Conservation (phyloP, 2,329 filamentous ascomycete species). For the Trichophyton rubrum region DNA sequence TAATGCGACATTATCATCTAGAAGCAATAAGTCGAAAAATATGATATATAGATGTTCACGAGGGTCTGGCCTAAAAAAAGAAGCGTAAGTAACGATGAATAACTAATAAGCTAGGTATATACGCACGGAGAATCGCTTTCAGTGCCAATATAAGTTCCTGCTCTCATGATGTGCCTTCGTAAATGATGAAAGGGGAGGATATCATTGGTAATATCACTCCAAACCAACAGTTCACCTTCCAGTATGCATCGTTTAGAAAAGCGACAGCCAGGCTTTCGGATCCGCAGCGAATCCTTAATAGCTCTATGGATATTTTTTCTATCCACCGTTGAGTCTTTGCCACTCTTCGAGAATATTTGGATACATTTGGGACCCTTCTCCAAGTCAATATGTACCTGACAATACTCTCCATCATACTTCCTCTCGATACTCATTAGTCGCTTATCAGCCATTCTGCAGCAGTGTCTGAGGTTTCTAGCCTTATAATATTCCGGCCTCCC, state of each 20-base stretch:
- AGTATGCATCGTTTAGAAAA: slow-evolving; percentile 59
- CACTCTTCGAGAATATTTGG: slow-evolving; percentile 83
- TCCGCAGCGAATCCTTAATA: slow-evolving; percentile 51
- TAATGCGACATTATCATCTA: slow-evolving; percentile 44
- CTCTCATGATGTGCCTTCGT: slow-evolving; percentile 63
- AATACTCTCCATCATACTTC: slow-evolving; percentile 84
- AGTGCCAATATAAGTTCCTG: slow-evolving; percentile 56
- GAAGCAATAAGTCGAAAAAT: slow-evolving; percentile 47
- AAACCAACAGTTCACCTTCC: slow-evolving; percentile 73
- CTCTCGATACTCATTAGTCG: slow-evolving; percentile 60
- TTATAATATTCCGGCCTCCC: slow-evolving; percentile 54
- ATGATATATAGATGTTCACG: slow-evolving; percentile 49
- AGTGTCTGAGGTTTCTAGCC: slow-evolving; percentile 61
- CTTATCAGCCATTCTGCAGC: slow-evolving; percentile 49
- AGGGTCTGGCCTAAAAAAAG: slow-evolving; percentile 29
- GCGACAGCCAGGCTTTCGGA: slow-evolving; percentile 47
- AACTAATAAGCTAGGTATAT: background rate
- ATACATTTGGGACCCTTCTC: slow-evolving; percentile 44
- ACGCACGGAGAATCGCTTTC: slow-evolving; percentile 55
- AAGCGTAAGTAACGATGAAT: background rate
- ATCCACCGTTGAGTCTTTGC: slow-evolving; percentile 74
- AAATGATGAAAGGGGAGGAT: slow-evolving; percentile 72
- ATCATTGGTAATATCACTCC: slow-evolving; percentile 50
- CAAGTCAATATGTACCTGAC: slow-evolving; percentile 71
- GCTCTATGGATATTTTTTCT: slow-evolving; percentile 48